Percentiles rank a stretch among this genome's conserved stretches.
Conservation (phyloP, 2,329 filamentous ascomycete species). For the Tolypocladium nubicola region DNA sequence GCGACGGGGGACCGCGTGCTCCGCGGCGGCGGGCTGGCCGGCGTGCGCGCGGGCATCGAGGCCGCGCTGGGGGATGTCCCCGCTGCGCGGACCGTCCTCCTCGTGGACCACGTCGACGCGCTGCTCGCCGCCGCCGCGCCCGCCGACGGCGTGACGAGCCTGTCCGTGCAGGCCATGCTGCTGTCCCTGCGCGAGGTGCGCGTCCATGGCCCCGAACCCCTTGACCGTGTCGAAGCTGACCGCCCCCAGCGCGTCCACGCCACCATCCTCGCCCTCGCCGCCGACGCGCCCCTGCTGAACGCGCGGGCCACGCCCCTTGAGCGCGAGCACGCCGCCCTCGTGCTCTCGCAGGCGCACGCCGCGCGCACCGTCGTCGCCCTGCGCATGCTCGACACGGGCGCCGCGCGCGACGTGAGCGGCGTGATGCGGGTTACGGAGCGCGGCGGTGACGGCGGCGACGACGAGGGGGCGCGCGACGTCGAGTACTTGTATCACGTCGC, state of each 20-base stretch:
- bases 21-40: conserved; percentile 18
- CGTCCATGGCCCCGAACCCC: too few species aligned
- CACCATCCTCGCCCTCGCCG: conserved; percentile 57
- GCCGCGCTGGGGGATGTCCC: conserved; percentile 25
- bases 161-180: conserved; percentile 44
- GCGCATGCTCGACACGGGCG: conserved; percentile 72
- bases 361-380: conserved; percentile 63
- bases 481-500: conserved; percentile 77
- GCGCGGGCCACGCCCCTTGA: conserved; percentile 55
- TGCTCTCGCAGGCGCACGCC: conserved; percentile 62
- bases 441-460: conserved; percentile 28
- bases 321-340: conserved; percentile 58
- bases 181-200: conserved; percentile 47
- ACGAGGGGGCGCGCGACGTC: conserved; percentile 28
- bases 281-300: conserved; percentile 61
- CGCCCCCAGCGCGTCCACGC: conserved; percentile 46
- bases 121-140: conserved; percentile 47
- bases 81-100: conserved; percentile 35
- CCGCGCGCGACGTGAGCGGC: conserved; percentile 84
- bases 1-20: conserved; percentile 13
- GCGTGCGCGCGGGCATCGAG: conserved; percentile 27
- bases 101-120: conserved; percentile 57
- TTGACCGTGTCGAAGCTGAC: neutral
- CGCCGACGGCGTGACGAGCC: conserved; percentile 24
- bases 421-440: conserved; percentile 62